These are phyloP conservation scores for Diplocarpon mali DNA, from an alignment of 2,329 filamentous ascomycete species.

Conservation along the genomic window DNA sequence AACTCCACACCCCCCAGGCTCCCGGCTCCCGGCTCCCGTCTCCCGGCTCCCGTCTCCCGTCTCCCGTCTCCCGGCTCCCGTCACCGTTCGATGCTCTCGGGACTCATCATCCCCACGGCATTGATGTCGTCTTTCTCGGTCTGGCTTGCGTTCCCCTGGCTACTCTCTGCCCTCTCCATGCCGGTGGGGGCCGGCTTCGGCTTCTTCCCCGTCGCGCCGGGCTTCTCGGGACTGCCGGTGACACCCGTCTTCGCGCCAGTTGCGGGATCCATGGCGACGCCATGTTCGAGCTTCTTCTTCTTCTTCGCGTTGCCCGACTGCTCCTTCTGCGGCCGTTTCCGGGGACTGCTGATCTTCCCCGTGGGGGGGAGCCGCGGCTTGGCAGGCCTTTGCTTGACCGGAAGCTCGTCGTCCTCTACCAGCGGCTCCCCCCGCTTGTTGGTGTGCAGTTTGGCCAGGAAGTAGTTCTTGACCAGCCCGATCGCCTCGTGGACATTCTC, in stretches of 20 bases:
- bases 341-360: slow-evolving; percentile 76
- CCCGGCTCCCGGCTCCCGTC: no score
- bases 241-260: slow-evolving; percentile 23
- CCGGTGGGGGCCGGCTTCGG: slow-evolving; percentile 30
- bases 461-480: slow-evolving; percentile 82
- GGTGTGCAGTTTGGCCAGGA: slow-evolving; percentile 76
- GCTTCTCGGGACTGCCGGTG: slow-evolving; percentile 31
- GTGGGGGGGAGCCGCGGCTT: slow-evolving; percentile 54
- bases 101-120: slow-evolving; percentile 70
- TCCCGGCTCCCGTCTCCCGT: not conserved
- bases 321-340: slow-evolving; percentile 73
- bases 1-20: no score
- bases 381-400: slow-evolving; percentile 69
- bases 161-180: slow-evolving; percentile 50
- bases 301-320: slow-evolving; percentile 78
- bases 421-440: slow-evolving; percentile 66
- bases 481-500: slow-evolving; percentile 73
- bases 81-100: slow-evolving; percentile 45
- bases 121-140: slow-evolving; percentile 59
- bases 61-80: not conserved
- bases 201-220: slow-evolving; percentile 40
- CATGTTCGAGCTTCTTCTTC: slow-evolving; percentile 65
- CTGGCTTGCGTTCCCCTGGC: slow-evolving; percentile 39
- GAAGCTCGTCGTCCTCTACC: slow-evolving; percentile 88
- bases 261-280: slow-evolving; percentile 26